phyloP scores from a whole-genome alignment of 2,329 filamentous ascomycete species.

The Monilinia laxa region DNA sequence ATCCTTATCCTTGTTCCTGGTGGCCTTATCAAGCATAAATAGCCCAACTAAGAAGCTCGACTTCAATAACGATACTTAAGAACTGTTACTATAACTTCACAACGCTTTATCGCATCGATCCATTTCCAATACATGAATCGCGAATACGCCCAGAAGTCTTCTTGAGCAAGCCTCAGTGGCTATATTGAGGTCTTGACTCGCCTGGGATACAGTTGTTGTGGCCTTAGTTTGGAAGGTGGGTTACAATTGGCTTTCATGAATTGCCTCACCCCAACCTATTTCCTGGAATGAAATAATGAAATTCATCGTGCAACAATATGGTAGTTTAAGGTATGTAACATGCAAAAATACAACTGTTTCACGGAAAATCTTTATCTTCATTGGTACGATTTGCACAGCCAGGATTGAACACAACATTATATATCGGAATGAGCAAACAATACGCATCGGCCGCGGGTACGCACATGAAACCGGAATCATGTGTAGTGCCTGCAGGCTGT shows the following conservation, averaged over 20 bases:
- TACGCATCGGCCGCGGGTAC: background rate
- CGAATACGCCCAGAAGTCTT: background rate
- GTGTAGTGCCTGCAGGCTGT: background rate
- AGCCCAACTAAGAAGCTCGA: background rate
- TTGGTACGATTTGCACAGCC: background rate
- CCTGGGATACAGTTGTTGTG: background rate
- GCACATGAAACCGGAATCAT: background rate
- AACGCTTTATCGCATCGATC: background rate
- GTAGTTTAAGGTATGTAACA: too few species aligned
- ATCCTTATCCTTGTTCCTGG: background rate
- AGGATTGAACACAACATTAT: background rate
- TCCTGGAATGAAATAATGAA: too few species aligned
- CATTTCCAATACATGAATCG: background rate
- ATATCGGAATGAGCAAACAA: background rate
- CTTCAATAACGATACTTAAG: background rate
- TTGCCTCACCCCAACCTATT: background rate
- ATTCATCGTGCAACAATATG: too few species aligned
- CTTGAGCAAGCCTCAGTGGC: background rate
- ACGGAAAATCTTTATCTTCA: background rate
- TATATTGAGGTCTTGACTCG: background rate
- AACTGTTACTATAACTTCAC: background rate
- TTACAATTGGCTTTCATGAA: background rate
- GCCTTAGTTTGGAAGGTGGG: background rate
- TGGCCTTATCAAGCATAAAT: background rate
- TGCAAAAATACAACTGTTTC: too few species aligned